These are phyloP conservation scores for Pseudozyma hubeiensis DNA, from an alignment of 1,284 basidiomycete genomes.

Conservation along the genomic window DNA sequence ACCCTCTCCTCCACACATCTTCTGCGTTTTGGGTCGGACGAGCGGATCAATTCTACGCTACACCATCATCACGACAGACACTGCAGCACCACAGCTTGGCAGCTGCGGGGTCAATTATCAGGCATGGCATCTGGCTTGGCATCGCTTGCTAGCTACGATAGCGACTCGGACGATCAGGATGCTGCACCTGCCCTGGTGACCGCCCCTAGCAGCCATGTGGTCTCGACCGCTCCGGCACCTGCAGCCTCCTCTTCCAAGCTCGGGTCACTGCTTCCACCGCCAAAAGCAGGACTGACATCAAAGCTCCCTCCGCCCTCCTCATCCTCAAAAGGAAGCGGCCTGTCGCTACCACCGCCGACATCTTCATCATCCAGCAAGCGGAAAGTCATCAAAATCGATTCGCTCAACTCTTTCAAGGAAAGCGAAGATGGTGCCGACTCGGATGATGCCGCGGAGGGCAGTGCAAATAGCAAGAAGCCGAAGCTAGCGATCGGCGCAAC, in stretches of 20 bases:
- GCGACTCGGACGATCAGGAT: conserved; percentile 35
- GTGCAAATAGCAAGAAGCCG: conserved; percentile 16
- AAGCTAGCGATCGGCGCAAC: conserved; percentile 1
- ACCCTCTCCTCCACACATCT: conserved; percentile 3
- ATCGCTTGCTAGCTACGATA: conserved; percentile 38
- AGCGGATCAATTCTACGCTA: neutral
- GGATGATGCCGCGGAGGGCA: neutral
- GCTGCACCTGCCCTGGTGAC: neutral
- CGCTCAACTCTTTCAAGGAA: conserved; percentile 14
- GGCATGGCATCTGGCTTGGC: conserved; percentile 30
- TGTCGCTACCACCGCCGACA: conserved; percentile 29
- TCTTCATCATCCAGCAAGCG: conserved; percentile 15
- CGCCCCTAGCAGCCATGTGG: conserved; percentile 6
- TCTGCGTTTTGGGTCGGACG: neutral
- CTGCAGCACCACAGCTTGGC: neutral
- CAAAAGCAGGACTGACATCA: conserved; percentile 19
- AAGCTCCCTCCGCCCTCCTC: conserved; percentile 28
- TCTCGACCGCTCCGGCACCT: neutral
- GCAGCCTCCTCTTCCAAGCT: conserved; percentile 13
- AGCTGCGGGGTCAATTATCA: neutral
- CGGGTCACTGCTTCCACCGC: conserved; percentile 27
- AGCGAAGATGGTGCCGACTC: conserved; percentile 11
- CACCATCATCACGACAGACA: conserved; percentile 1
- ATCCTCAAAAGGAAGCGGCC: conserved; percentile 8
- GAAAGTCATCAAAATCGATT: conserved; percentile 47